Evolutionary conservation across 768 basidiomycete genomes (phyloP).

Genomic region (Hypsizygus marmoreus): DNA sequence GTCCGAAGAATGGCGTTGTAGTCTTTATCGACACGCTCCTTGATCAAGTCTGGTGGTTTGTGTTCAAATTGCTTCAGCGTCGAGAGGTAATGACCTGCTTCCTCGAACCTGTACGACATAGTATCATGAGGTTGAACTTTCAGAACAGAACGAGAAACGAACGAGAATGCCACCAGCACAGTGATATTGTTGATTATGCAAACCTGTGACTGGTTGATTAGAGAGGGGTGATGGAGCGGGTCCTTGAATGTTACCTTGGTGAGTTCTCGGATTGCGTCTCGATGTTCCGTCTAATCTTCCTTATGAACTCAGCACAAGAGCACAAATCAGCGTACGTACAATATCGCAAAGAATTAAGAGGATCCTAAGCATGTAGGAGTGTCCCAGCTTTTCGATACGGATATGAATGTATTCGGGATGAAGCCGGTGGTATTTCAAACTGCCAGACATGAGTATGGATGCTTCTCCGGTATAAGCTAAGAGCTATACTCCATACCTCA

Average conservation of each 20-base stretch:
- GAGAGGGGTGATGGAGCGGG: background rate
- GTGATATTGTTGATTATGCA: conserved; percentile 94
- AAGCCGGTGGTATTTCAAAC: conserved; percentile 91
- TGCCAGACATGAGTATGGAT: conserved; percentile 28
- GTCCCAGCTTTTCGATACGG: conserved; percentile 85
- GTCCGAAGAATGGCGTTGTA: conserved; percentile 80
- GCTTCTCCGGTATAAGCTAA: background rate
- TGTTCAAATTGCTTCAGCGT: conserved; percentile 94
- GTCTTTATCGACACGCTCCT: conserved; percentile 90
- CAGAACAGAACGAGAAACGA: conserved; percentile 22
- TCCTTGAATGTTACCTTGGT: conserved; percentile 69
- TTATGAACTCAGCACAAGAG: background rate
- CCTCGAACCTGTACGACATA: conserved; percentile 63
- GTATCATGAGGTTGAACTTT: conserved; percentile 7
- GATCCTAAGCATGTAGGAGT: conserved; percentile 80
- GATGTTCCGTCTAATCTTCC: conserved; percentile 74
- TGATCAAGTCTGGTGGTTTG: conserved; percentile 91
- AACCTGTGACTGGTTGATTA: conserved; percentile 40
- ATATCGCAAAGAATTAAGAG: conserved; percentile 91
- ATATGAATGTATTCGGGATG: conserved; percentile 97
- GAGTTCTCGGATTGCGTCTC: conserved; percentile 88
- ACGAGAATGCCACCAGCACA: conserved; percentile 92
- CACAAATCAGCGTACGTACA: conserved; percentile 49
- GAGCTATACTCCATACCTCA: conserved; percentile 58
- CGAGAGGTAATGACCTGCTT: conserved; percentile 88